Conservation (phyloP, 1,284 basidiomycete species). For the Polyporus tsugae region DNA sequence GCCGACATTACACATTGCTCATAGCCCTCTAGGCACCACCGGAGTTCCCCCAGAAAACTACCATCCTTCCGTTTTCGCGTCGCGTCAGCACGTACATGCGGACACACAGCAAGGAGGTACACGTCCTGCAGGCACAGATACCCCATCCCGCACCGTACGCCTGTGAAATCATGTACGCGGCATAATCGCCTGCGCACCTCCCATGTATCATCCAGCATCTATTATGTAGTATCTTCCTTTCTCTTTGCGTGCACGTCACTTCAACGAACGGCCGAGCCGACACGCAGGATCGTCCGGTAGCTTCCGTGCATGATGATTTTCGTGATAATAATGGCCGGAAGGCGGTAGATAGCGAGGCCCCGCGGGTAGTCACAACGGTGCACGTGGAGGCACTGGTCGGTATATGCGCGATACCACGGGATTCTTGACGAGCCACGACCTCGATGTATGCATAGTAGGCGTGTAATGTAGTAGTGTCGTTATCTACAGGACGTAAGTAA, state of each 20-base stretch:
- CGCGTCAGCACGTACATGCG: neutral
- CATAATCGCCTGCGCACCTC: neutral
- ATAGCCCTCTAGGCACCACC: neutral
- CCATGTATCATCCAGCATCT: neutral
- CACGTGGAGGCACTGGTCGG: neutral
- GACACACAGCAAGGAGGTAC: neutral
- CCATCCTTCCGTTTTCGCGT: neutral
- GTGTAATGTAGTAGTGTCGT: neutral
- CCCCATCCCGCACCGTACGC: neutral
- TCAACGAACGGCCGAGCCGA: too few species aligned
- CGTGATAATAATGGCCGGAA: neutral
- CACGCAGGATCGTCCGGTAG: neutral
- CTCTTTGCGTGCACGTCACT: too few species aligned
- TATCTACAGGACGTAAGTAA: neutral
- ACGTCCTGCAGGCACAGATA: neutral
- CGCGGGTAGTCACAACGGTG: neutral
- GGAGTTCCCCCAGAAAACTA: neutral
- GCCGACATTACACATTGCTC: neutral
- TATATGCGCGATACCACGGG: neutral
- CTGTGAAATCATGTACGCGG: neutral
- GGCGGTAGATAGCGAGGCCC: neutral
- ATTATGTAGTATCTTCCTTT: too few species aligned
- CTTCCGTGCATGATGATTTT: neutral
- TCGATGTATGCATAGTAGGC: neutral
- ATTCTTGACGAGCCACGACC: neutral